Evolutionary conservation across 805 yeast species (phyloP).

Genomic region (Debaryomyces tyrocola): DNA sequence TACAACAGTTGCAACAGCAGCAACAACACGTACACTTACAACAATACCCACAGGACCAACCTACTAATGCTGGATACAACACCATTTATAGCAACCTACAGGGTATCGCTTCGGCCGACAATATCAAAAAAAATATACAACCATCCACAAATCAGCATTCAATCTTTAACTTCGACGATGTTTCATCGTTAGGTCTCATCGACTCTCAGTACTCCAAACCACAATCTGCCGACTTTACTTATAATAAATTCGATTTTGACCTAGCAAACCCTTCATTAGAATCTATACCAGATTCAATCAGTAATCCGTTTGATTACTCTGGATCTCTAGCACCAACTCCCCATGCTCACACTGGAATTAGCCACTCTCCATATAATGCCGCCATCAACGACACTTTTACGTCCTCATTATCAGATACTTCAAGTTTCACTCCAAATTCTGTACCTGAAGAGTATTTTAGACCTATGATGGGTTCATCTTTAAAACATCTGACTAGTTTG

Average conservation of each 20-base stretch:
- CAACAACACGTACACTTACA: constrained; percentile 1
- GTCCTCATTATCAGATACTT: constrained; percentile 17
- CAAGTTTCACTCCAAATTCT: constrained; percentile 16
- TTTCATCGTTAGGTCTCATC: constrained; percentile 13
- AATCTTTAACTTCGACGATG: constrained; percentile 5
- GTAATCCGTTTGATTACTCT: background rate
- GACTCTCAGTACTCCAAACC: constrained; percentile 10
- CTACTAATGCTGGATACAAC: background rate
- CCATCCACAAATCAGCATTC: constrained; percentile 3
- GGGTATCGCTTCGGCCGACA: background rate
- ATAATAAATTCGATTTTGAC: constrained; percentile 24
- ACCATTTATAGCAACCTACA: background rate
- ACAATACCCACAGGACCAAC: constrained; percentile 3
- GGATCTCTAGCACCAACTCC: background rate
- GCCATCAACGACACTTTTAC: constrained; percentile 17
- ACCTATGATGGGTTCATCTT: background rate
- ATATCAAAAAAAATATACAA: background rate
- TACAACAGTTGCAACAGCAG: constrained; percentile 6
- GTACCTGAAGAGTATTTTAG: constrained; percentile 5
- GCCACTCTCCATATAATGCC: constrained; percentile 15
- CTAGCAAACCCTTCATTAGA: constrained; percentile 26
- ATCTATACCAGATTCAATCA: constrained; percentile 24
- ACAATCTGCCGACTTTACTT: constrained; percentile 18
- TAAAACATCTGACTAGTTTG: background rate
- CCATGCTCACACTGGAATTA: constrained; percentile 2